Evolutionary conservation across 2,329 filamentous ascomycete species (phyloP).

Genomic region (Leptographium procerum): DNA sequence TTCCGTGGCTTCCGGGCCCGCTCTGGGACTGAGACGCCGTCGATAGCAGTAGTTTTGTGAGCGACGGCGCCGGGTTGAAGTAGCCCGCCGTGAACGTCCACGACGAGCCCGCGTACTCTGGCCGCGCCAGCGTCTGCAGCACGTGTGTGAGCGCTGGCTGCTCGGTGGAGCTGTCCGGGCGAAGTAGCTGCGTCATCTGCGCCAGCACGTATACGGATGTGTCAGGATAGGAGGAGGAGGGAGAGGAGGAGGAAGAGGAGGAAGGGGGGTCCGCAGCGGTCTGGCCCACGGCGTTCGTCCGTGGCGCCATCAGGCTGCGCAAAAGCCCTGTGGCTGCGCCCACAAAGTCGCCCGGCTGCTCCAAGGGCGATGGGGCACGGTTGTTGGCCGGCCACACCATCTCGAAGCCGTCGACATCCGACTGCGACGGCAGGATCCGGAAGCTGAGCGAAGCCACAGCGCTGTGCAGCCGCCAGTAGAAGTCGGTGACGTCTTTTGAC

Average conservation of each 20-base stretch:
- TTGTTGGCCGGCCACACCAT: conserved; percentile 68
- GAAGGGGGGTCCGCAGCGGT: neutral
- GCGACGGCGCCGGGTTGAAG: conserved; percentile 86
- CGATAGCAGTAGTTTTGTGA: conserved; percentile 67
- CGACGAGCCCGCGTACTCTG: conserved; percentile 54
- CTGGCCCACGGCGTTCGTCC: conserved; percentile 1
- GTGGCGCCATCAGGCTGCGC: conserved; percentile 48
- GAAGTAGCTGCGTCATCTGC: conserved; percentile 77
- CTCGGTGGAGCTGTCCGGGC: conserved; percentile 75
- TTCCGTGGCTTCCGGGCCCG: conserved; percentile 42
- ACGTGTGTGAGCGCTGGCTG: conserved; percentile 69
- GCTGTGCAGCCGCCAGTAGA: conserved; percentile 68
- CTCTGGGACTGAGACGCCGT: conserved; percentile 28
- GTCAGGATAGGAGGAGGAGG: conserved; percentile 27
- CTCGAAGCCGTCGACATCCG: conserved; percentile 43
- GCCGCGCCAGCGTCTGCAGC: conserved; percentile 53
- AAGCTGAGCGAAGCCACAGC: conserved; percentile 75
- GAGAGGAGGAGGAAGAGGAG: no score
- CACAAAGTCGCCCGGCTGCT: conserved; percentile 59
- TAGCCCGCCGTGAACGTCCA: conserved; percentile 99
- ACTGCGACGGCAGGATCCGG: conserved; percentile 52
- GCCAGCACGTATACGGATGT: conserved; percentile 78
- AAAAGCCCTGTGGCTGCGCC: conserved; percentile 56
- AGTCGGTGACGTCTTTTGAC: conserved; percentile 66
- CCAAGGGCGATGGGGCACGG: conserved; percentile 61